phyloP scores from a whole-genome alignment of 2,329 filamentous ascomycete species.

The Arthroderma sp. region DNA sequence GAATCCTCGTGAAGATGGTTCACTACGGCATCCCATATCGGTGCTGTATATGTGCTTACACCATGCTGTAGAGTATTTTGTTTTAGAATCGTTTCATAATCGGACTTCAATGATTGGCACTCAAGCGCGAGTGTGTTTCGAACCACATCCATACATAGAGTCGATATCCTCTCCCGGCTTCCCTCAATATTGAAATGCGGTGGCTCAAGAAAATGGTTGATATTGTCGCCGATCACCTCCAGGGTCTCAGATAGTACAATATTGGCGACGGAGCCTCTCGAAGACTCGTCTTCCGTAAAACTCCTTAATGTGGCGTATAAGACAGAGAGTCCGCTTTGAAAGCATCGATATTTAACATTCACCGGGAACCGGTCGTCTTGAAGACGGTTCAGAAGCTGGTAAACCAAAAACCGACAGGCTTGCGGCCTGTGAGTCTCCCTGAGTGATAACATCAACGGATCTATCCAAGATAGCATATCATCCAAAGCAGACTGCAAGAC shows the following conservation, averaged over 20 bases:
- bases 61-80: slow-evolving; percentile 52
- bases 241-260: slow-evolving; percentile 37
- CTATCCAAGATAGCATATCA: slow-evolving; percentile 62
- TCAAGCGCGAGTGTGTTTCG: slow-evolving; percentile 56
- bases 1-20: slow-evolving; percentile 54
- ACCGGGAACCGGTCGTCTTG: slow-evolving; percentile 29
- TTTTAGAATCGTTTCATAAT: slow-evolving; percentile 53
- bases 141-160: slow-evolving; percentile 50
- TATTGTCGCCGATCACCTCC: slow-evolving; percentile 33
- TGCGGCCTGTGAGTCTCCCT: slow-evolving; percentile 62
- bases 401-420: slow-evolving; percentile 64
- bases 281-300: slow-evolving; percentile 35
- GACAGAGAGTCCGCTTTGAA: slow-evolving; percentile 32
- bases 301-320: slow-evolving; percentile 34
- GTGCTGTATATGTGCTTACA: slow-evolving; percentile 55
- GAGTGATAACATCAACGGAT: slow-evolving; percentile 64
- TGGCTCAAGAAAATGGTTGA: slow-evolving; percentile 46
- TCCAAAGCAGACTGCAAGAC: slow-evolving; percentile 44
- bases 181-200: slow-evolving; percentile 36
- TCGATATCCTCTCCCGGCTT: slow-evolving; percentile 40
- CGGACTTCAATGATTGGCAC: slow-evolving; percentile 54
- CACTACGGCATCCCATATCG: slow-evolving; percentile 66
- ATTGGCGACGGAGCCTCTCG: slow-evolving; percentile 33
- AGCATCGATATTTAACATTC: slow-evolving; percentile 33
- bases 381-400: slow-evolving; percentile 55